A percentile compares a stretch with the other conserved stretches of the same genome.
Conservation (phyloP, 495 filamentous ascomycete genomes). For the Xeromyces bisporus region DNA sequence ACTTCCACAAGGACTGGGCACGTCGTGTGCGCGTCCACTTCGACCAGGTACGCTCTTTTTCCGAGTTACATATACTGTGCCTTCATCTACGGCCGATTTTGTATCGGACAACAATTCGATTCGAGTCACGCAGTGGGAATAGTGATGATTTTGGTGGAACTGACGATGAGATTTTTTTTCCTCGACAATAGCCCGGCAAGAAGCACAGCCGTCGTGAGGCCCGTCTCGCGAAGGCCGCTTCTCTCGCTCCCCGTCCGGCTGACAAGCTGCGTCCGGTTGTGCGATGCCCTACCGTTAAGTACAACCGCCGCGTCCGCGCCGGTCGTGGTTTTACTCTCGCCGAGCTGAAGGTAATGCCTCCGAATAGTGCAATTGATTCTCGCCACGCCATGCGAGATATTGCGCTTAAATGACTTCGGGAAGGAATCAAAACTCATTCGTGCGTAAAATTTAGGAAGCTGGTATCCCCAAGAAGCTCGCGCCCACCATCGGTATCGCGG, state of each 20-base stretch:
- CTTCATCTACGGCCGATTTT: too few species aligned
- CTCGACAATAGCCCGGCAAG: constrained; percentile 71
- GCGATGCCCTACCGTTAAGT: constrained; percentile 87
- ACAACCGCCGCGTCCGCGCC: constrained; percentile 93
- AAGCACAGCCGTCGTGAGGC: constrained; percentile 82
- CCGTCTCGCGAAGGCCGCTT: constrained; percentile 79
- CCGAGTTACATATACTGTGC: background rate
- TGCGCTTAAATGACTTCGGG: too few species aligned
- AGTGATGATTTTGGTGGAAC: background rate
- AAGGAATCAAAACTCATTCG: constrained; percentile 6
- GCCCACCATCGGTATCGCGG: constrained; percentile 86
- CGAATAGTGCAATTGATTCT: too few species aligned
- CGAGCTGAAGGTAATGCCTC: constrained; percentile 96
- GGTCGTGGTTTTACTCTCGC: constrained; percentile 92
- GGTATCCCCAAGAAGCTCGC: constrained; percentile 90
- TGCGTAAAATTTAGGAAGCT: constrained; percentile 47
- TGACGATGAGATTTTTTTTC: too few species aligned
- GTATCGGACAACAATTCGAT: constrained; percentile 1
- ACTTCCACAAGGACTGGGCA: constrained; percentile 99
- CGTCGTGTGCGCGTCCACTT: constrained; percentile 95
- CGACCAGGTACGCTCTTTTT: constrained; percentile 72
- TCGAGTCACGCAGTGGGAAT: background rate
- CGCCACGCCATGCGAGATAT: too few species aligned
- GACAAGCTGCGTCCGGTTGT: constrained; percentile 94
- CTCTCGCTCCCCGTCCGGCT: constrained; percentile 86